Conservation (phyloP, 2,329 filamentous ascomycete species). For the Lachnellula suecica region DNA sequence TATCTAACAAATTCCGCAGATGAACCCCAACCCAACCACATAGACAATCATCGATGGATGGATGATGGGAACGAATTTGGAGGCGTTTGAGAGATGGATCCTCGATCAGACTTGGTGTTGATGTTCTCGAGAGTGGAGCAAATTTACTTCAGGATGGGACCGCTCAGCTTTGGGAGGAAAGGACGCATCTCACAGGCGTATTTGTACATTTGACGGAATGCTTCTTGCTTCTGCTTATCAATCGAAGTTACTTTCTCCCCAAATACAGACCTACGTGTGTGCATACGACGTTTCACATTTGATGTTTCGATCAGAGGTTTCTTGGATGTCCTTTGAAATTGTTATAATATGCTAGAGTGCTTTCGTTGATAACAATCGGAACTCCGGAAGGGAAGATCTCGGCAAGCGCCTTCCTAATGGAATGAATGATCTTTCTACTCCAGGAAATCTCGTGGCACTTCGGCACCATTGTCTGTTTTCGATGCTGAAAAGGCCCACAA, state of each 20-base stretch:
- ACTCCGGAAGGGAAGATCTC: too few species aligned
- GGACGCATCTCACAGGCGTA: conserved; percentile 32
- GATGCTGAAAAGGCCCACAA: too few species aligned
- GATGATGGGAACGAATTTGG: conserved; percentile 14
- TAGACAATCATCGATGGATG: conserved; percentile 41
- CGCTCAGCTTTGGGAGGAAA: conserved; percentile 30
- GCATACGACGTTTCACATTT: neutral
- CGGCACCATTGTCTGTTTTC: too few species aligned
- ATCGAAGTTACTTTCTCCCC: conserved; percentile 19
- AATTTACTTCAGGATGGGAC: conserved; percentile 28
- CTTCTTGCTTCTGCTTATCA: conserved; percentile 25
- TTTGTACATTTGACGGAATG: conserved; percentile 31
- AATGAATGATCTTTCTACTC: too few species aligned
- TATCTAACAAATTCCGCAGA: conserved; percentile 45
- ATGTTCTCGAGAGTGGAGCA: conserved; percentile 27
- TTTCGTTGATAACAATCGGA: too few species aligned
- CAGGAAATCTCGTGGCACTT: too few species aligned
- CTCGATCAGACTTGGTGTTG: conserved; percentile 27
- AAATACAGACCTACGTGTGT: neutral
- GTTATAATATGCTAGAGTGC: too few species aligned
- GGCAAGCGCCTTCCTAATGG: too few species aligned
- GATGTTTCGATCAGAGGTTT: too few species aligned
- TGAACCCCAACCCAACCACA: conserved; percentile 83
- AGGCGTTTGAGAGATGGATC: conserved; percentile 17
- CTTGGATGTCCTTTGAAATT: too few species aligned